Conservation (phyloP, 176 grass and related monocot genomes). For the bread wheat (Triticum aestivum) region IWGSC_CS_RefSeq_v2.1 NC_057806.1:659599993-659600492, state of each 20-base stretch:
- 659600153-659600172: conserved; percentile 26
- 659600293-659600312: conserved; percentile 29
- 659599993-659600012: conserved; percentile 23
- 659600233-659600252: conserved; percentile 43
- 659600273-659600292: conserved; percentile 33
- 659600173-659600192: neutral
- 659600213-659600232: conserved; percentile 10
- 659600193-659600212: neutral
- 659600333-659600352: conserved; percentile 46
- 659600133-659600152: conserved; percentile 28
- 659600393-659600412: conserved; percentile 30
- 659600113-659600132: conserved; percentile 30
- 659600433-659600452: conserved; percentile 28
- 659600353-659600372: conserved; percentile 30
- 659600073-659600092: conserved; percentile 42
- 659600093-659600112: conserved; percentile 18
- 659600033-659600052: neutral
- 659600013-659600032: neutral
- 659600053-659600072: neutral
- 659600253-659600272: conserved; percentile 34
- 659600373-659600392: conserved; percentile 39
- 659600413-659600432: conserved; percentile 37
- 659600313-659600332: conserved; percentile 38
- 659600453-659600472: conserved; percentile 28
- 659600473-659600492: conserved; percentile 9